Base-by-base conservation (phyloP, 164 flowering plant genomes). In the Hamamelis virginiana region DNA sequence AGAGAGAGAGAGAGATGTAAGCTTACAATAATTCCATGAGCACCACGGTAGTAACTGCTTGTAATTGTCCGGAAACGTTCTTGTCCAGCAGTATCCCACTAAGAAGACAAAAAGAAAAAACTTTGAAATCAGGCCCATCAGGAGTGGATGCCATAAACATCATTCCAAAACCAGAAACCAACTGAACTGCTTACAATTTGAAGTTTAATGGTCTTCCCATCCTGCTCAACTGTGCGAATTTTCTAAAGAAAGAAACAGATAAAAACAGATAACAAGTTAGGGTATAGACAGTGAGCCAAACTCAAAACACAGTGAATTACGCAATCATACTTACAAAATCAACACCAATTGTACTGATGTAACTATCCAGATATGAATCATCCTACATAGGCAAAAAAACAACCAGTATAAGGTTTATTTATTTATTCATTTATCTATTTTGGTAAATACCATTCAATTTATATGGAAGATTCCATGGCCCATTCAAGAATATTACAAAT, bases 41-140 rank as follows among this genome's bases (percentile, higher is more conserved):
- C 81, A 59, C 81, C 81, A 64, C 81, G 81, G 62, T 78, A 78
- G 73, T 74, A 78, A 56, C 81, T 78, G 77, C 81, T 78, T 50
- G 81, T 78, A 44, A 78, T 78, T 68, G 81, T 78, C 73, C 81
- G 72, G 47, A 78, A 78, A 33, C 77, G 78, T 67, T 78, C 78
- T 74, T 77, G 80, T 41, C 80, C 80, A 67, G 80, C 80, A 71
- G 80, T 77, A 45, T 77, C 80, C 80, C 80, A 77, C 80, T 52
- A 60, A 26, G 21, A 41, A 58, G 12, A 67, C 12, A 50, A 58
- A 46, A 60, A n/a, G 38, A 33, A 60, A 5, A 9, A 9, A 22
- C 28, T 21, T 11, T 11, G 21, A 10, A 21, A 41, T 33, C 63
- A 60, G 19, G 38, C 28, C 63, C 43, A 38, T 60, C 44, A 15